phyloP scores from a whole-genome alignment of 2,329 filamentous ascomycete species.

The Claviceps citrina region DNA sequence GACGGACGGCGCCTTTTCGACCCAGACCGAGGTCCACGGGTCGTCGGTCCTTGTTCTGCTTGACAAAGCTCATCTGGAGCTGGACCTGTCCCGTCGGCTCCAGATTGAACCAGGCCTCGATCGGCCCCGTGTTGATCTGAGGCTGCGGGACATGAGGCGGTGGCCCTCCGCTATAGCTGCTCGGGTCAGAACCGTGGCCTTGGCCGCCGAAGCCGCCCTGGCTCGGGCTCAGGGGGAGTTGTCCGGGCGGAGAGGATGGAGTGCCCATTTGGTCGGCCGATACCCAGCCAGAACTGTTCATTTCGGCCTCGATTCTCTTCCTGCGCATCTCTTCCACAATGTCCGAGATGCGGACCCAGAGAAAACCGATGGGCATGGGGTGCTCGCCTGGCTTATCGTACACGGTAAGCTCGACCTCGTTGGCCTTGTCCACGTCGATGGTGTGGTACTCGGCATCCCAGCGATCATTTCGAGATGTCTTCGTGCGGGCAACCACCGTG shows the following conservation, averaged over 20 bases:
- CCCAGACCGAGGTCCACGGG: slow-evolving; percentile 80
- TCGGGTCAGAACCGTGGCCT: slow-evolving; percentile 17
- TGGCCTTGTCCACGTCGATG: slow-evolving; percentile 93
- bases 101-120: slow-evolving; percentile 93
- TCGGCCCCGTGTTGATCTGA: slow-evolving; percentile 42
- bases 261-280: slow-evolving; percentile 88
- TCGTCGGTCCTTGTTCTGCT: slow-evolving; percentile 70
- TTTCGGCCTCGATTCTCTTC: slow-evolving; percentile 92
- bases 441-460: slow-evolving; percentile 88
- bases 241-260: slow-evolving; percentile 29
- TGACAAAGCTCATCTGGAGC: slow-evolving; percentile 79
- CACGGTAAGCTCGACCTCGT: slow-evolving; percentile 93
- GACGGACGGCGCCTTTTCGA: slow-evolving; percentile 87
- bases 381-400: slow-evolving; percentile 92
- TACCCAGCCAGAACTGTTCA: slow-evolving; percentile 90
- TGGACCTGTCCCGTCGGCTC: slow-evolving; percentile 90
- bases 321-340: slow-evolving; percentile 94
- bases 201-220: slow-evolving; percentile 27
- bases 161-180: slow-evolving; percentile 17
- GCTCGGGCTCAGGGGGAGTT: slow-evolving; percentile 43
- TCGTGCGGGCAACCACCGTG: slow-evolving; percentile 74
- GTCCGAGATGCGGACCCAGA: slow-evolving; percentile 94
- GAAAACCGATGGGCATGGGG: slow-evolving; percentile 79
- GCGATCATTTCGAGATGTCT: slow-evolving; percentile 66
- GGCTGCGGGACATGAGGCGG: slow-evolving; percentile 24